Conservation (phyloP, 192 early-diverging fungal genomes). For the Jimgerdemannia lactiflua region DNA sequence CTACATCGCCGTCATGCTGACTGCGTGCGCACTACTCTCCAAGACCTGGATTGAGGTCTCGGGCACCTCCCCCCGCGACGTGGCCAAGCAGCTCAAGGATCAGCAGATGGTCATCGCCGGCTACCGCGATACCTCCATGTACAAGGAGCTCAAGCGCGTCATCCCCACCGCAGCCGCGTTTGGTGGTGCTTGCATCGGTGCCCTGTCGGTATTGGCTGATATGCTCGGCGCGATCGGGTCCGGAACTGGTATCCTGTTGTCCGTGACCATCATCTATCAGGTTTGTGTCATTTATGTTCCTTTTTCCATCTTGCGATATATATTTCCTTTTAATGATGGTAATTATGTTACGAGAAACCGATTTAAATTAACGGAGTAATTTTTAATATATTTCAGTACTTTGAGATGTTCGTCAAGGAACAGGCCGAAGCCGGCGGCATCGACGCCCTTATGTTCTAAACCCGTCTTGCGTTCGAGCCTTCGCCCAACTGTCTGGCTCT, state of each 20-base stretch:
- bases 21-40: slow-evolving; percentile 94
- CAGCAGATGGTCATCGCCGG: slow-evolving; percentile 95
- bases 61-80: slow-evolving; percentile 96
- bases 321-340: no score
- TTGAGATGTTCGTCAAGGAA: slow-evolving; percentile 44
- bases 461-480: not conserved
- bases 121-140: slow-evolving; percentile 93
- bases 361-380: no score
- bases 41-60: slow-evolving; percentile 99
- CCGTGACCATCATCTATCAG: slow-evolving; percentile 98
- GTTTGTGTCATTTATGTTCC: not conserved
- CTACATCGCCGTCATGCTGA: slow-evolving; percentile 94
- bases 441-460: slow-evolving; percentile 25
- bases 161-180: slow-evolving; percentile 98
- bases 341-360: no score
- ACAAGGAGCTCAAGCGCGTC: slow-evolving; percentile 99
- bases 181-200: slow-evolving; percentile 96
- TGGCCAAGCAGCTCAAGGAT: slow-evolving; percentile 97
- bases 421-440: slow-evolving; percentile 33
- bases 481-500: no score
- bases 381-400: slow-evolving; percentile 20
- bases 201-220: slow-evolving; percentile 94
- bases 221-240: slow-evolving; percentile 98
- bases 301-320: no score
- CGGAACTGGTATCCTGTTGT: slow-evolving; percentile 97